Base-by-base conservation (phyloP, 495 filamentous ascomycete genomes). In the Penicillium salamii region DNA sequence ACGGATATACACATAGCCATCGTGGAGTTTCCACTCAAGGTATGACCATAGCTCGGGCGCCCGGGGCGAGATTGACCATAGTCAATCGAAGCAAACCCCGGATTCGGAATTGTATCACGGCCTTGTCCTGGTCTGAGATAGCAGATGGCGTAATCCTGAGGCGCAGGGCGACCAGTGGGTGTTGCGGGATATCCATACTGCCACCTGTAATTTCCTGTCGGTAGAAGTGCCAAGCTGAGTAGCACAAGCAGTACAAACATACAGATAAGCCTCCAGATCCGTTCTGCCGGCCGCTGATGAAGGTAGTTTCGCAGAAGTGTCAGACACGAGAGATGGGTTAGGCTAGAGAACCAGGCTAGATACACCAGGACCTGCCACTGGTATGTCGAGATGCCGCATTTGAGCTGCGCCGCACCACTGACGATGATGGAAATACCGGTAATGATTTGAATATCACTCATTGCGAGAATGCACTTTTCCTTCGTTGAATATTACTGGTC, bases 311-410 rank as follows among this genome's bases (percentile, higher is more conserved):
- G 36, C 3, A 76, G 52, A 15, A 65, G 57, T 7, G 51, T 62
- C n/a, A 76, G 49, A 3, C 71, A 61, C 1, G 66, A 57, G 1
- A 76, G 41, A 43, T 72, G 67, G 0, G 69, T 71, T 5, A 70
- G 38, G 15, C 54, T 68, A 8, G 72, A 69, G 40, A 72, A 71
- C 72, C 71, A 74, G 0, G 66, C 63, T 2, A 75, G 38, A 17
- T 67, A 62, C 5, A 42, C 18, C 3, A 49, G 5, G 8, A 33
- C 24, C 1, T 59, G 63, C 65, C 65, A 76, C 40, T 77, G 64
- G 31, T 74, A 74, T 2, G 53, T 56, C 3, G 57, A 33, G 15
- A 70, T 17, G 11, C 43, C 49, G 9, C 36, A 52, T 6, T 29
- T 3, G 3, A 62, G 34, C 42, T 65, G 55, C 6, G 14, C 29